Percentiles rank a stretch among this genome's conserved stretches.
phyloP scores from a whole-genome alignment of 2,329 filamentous ascomycete species.

The Gyromitra esculenta region DNA sequence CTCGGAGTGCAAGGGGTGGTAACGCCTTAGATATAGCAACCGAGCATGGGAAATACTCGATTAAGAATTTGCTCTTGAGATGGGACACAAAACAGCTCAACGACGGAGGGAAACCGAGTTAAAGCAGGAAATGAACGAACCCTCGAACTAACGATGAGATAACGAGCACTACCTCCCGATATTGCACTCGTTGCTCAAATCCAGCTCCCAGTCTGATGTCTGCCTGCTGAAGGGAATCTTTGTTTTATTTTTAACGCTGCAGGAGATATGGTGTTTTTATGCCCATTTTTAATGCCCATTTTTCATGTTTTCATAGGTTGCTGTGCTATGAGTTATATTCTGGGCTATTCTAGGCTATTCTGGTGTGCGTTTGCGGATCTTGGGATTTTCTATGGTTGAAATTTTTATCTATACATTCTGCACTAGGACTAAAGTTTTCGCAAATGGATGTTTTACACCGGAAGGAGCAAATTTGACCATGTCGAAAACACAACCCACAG shows the following conservation, averaged over 20 bases:
- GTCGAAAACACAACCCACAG: no score
- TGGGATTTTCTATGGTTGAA: background rate
- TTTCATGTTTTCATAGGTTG: background rate
- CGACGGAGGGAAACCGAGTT: background rate
- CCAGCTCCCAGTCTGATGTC: background rate
- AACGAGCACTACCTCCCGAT: background rate
- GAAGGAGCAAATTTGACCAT: no score
- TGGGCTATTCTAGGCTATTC: background rate
- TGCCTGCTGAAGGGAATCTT: background rate
- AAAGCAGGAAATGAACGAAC: background rate
- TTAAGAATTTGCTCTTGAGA: background rate
- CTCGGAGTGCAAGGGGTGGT: background rate
- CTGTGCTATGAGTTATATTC: background rate
- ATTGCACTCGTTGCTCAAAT: background rate
- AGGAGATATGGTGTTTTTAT: background rate
- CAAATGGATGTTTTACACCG: no score
- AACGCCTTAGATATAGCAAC: background rate
- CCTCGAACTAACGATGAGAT: background rate
- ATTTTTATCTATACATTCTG: background rate
- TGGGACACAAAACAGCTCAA: background rate
- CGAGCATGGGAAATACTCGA: background rate
- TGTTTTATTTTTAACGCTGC: background rate
- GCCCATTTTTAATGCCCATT: background rate
- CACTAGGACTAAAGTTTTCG: no score
- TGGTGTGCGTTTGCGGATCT: background rate